Base-by-base conservation (phyloP, 805 yeast genomes). In the Debaryomyces prosopidis region DNA sequence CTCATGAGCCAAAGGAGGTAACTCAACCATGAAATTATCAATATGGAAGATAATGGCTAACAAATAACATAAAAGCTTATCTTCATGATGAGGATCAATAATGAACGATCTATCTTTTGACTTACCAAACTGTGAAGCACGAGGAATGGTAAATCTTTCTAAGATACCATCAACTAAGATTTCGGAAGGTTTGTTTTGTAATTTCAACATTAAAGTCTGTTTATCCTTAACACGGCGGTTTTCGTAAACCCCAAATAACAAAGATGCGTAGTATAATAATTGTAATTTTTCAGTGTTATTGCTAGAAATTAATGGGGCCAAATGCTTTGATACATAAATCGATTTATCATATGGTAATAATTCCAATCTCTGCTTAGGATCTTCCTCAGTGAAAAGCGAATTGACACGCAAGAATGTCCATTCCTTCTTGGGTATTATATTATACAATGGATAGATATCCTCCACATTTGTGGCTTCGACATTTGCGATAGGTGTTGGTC, bases 51-150 rank as follows among this genome's bases (percentile, higher is more conserved):
- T 75, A 34, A 86, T 67, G 5, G 85, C 87, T 49, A 94, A 70
- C 39, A 90, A 72, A 66, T 81, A 85, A 66, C 96, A 87, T 53
- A 94, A 71, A 40, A 94, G 73, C 67, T 86, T 89, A 68, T 89
- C 96, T 65, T 89, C 96, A 59, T 82, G 80, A 56, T 81, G 85
- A 34, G 98, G 97, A 60, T 94, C 97, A 49, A 94, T 80, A 50
- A 79, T 73, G 62, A 80, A 92, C n/a, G 85, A 77, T 54, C 84
- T 79, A 50, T 85, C 89, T 60, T 84, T 85, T n/a, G 87, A 70
- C 63, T 80, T 83, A 46, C 94, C 95, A 50, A 81, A 77, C 42
- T 74, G 77, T 6, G 87, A 81, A 6, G 88, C 75, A 55, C 78
- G 80, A 26, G 77, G 59, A 23, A 84, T 78, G 11, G 97, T 79